Base-by-base conservation (phyloP, 1,139 yeast species). In the Sugiyamaella novakii region DNA sequence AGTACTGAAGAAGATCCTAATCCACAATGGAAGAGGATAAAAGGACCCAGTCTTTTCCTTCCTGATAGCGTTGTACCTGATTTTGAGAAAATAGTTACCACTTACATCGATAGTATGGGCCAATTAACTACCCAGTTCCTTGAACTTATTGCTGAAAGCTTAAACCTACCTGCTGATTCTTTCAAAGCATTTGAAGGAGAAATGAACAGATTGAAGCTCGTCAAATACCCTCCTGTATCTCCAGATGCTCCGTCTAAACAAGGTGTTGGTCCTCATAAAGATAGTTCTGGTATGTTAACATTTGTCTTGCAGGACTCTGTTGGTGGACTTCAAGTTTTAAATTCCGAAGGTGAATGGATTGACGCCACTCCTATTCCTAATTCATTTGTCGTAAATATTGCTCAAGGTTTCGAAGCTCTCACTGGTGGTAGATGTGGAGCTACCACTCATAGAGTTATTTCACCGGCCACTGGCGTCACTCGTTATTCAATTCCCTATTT, bases 201-300 rank as follows among this genome's bases (percentile, higher is more conserved):
- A 11, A 75, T 76, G 69, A 59, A 67, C 53, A 54, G 71, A 22
- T 57, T 68, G 39, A 68, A 68, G 36, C 56, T 70, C n/a, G 71
- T 69, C 36, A 61, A 64, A 46, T 69, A 69, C 47, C 73, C 73
- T n/a, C 61, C 65, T 5, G 58, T 60, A 6, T 43, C 54, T 11
- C 53, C 53, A 21, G 54, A 50, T 12, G 60, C 58, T 2, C 59
- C 58, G 5, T 52, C 76, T 5, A 68, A 69, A 21, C 87, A 82
- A 61, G 87, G 88, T 1, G 82, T 79, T 29, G 88, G 89, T 0
- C 84, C 86, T 2, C 88, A 83, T 60, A 75, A 86, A 56, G 88
- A 83, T 59, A 78, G 83, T n/a, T 63, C 67, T 10, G 86, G 81
- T 52, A 71, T 82, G 56, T 60, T 82, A 39, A 81, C 87, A 0